Percentiles rank a stretch among this genome's conserved stretches.
phyloP scores from a whole-genome alignment of 1,284 basidiomycete species.

The Trametes polyzona region DNA sequence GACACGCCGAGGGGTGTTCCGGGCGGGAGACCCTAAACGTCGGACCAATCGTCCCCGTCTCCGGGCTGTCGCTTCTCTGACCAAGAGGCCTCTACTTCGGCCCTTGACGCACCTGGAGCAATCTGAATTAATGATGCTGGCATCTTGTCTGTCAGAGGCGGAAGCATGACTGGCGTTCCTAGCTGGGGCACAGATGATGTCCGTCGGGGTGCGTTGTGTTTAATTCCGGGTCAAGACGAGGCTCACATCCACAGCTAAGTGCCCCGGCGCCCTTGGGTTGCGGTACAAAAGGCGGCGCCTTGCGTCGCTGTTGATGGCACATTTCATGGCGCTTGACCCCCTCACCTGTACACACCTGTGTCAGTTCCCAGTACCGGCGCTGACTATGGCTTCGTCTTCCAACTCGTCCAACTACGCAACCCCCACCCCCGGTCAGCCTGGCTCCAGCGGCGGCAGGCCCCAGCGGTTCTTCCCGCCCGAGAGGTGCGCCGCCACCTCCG shows the following conservation, averaged over 20 bases:
- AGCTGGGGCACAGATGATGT: conserved; percentile 4
- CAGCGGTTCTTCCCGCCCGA: conserved; percentile 27
- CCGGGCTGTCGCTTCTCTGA: conserved; percentile 17
- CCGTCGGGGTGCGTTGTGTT: conserved; percentile 1
- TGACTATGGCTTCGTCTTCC: conserved; percentile 20
- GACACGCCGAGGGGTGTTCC: conserved; percentile 15
- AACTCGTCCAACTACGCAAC: conserved; percentile 13
- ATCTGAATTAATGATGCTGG: conserved; percentile 17
- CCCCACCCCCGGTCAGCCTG: conserved; percentile 1
- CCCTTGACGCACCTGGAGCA: conserved; percentile 18
- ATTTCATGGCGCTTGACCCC: conserved; percentile 23
- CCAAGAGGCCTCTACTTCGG: conserved; percentile 14
- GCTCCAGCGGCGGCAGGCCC: background rate
- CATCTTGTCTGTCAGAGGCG: conserved; percentile 17
- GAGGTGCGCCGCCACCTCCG: conserved; percentile 23
- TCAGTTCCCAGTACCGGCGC: conserved; percentile 20
- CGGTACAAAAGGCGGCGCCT: conserved; percentile 24
- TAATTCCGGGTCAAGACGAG: conserved; percentile 1
- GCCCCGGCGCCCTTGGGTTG: conserved; percentile 16
- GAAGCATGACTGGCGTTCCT: conserved; percentile 17
- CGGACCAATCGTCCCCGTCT: conserved; percentile 16
- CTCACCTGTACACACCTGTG: conserved; percentile 19
- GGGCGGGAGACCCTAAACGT: conserved; percentile 11
- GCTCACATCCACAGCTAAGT: background rate
- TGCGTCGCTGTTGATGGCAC: background rate